Conservation (phyloP, 164 flowering plant species). For the Warburgia ugandensis region DNA sequence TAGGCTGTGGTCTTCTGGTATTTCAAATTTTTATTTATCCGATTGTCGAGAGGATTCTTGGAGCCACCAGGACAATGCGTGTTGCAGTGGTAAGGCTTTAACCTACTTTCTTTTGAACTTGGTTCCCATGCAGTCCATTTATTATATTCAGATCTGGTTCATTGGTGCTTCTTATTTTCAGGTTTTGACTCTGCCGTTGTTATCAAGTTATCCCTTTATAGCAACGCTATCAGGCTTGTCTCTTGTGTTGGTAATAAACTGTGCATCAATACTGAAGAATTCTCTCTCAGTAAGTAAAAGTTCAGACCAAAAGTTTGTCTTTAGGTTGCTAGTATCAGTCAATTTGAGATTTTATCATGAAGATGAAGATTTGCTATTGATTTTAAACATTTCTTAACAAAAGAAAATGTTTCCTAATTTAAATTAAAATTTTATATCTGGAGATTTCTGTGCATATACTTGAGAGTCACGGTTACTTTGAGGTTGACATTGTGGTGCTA, state of each 20-base stretch:
- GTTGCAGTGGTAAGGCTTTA: conserved; percentile 39
- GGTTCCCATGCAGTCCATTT: not conserved
- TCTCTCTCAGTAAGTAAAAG: conserved; percentile 45
- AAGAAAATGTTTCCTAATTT: too few relatives aligned
- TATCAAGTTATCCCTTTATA: conserved; percentile 54
- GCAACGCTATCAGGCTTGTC: conserved; percentile 45
- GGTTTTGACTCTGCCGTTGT: conserved; percentile 44
- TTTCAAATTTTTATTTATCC: conserved; percentile 54
- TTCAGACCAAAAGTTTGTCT: not conserved
- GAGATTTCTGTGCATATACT: too few relatives aligned
- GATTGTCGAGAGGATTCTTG: conserved; percentile 33
- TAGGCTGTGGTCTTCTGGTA: conserved; percentile 44
- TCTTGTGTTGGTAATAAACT: conserved; percentile 32
- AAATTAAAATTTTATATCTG: too few relatives aligned
- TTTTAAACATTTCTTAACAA: too few relatives aligned
- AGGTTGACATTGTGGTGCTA: too few relatives aligned
- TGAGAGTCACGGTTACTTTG: too few relatives aligned
- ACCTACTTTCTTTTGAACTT: not conserved
- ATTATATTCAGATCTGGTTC: not conserved
- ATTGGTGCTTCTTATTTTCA: conserved; percentile 13
- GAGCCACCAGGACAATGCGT: conserved; percentile 40
- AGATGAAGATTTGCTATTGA: too few relatives aligned
- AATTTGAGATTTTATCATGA: too few relatives aligned
- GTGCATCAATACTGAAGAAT: conserved; percentile 61
- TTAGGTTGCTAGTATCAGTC: too few relatives aligned